Evolutionary conservation across 75 land plant genomes (phyloP), one percentile per base, ranked within the genome.

Genomic region (Picea glauca): DNA sequence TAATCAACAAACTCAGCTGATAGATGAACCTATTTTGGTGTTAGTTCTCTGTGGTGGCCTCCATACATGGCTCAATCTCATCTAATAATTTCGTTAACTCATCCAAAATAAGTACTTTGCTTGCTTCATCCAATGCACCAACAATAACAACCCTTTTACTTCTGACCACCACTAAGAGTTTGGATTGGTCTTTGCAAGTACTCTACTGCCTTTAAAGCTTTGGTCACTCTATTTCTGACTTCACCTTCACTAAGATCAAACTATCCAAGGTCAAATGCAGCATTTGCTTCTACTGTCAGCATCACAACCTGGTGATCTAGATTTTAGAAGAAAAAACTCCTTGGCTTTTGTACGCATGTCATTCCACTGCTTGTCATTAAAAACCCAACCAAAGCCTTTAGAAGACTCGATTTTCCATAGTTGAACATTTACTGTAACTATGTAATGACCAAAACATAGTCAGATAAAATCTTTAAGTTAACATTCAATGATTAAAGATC

Each of bases 221-320:
- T 88, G 18, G 67, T 63, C 13, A 98, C 96, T 80, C 98, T 87
- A 3, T 72, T 58, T 66, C 80, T 79, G 13, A 98, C 95, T 82
- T 98, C 98, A 57, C 86, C 96, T 58, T 32, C 58, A 12, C 87
- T 78, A 58, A 98, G 67, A 58, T 90, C 72, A 30, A 87, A 83
- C 30, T 85, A 86, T 43, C 99, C 99, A 80, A 98, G 94, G 72
- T 98, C 99, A 85, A 95, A 98, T 33, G 99, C 96, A 70, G 93
- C 98, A 87, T 98, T 98, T 35, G 94, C 93, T 90, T 93, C 98
- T 13, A 91, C 99, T 12, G 99, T 98, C 6, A 98, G 98, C 99
- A 97, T 95, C 57, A 97, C 92, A 61, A 97, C 99, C 98, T 96
- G 77, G 26, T 26, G 26, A 26, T 26, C 26, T 26, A 26, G 26